Base-by-base conservation (phyloP, 805 yeast species). In the Yamadazyma tumulicola region DNA sequence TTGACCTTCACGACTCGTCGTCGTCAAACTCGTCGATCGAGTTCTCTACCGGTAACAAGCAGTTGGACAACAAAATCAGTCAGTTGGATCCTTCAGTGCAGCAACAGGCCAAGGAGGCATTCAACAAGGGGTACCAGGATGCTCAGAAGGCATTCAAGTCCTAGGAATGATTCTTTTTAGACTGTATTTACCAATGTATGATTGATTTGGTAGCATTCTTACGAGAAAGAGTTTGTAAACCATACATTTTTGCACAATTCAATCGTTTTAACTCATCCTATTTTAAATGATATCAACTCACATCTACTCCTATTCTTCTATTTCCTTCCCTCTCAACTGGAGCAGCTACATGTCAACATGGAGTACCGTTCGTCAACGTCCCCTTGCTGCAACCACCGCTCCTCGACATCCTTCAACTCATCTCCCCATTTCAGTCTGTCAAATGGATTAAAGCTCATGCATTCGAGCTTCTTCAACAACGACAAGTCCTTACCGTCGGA, bases 271-370 rank as follows among this genome's bases (percentile, higher is more conserved):
- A 15, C 6, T 24, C 13, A 24, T 24, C 6, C 6, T 7, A 7
- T 24, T 8, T 9, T 20, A 11, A 20, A 20, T 20, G 23, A 8
- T 20, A 9, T 20, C 11, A 9, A 20, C 23, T 20, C 10, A 9
- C 23, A 9, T 11, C 23, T 20, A 20, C 23, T 20, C 23, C 11
- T 20, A 9, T 11, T 20, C 23, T 20, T 11, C 23, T 8, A 20
- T 9, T 7, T 26, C 6, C 29, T 26, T 17, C 17, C 14, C 8
- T 8, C 6, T 16, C 21, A 37, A 52, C 67, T 61, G 2, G 86
- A 75, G 54, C 97, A 88, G 29, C 88, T 76, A 51, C 91, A 82
- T 51, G 80, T 88, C 26, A 71, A 57, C 81, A 84, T 86, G 15
- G 78, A 64, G 36, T 66, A 70, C 1, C 66, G 66, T 6, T 65